Base-by-base conservation (phyloP, 2,329 filamentous ascomycete genomes). In the Fusarium nygamai region DNA sequence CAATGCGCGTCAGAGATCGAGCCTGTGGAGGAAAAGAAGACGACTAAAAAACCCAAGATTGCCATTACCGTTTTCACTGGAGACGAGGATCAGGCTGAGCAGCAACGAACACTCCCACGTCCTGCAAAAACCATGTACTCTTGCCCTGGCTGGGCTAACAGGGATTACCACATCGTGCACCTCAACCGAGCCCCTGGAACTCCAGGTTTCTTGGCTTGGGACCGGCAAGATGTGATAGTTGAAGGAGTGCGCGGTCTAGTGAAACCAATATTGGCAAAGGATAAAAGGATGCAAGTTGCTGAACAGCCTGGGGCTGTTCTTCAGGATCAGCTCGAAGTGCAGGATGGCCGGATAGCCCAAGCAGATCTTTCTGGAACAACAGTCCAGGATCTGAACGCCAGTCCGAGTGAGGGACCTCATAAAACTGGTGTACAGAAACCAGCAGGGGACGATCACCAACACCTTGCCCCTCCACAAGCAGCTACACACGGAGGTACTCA, bases 121-220 rank as follows among this genome's bases (percentile, higher is more conserved):
- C 78, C 78, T 4, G 71, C 76, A 6, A 74, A 72, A 19, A 72
- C 69, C 9, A 51, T 73, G 4, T 88, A 88, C 65, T 80, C 81
- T 4, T 88, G 86, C 53, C 86, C 87, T 2, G 81, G 80, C n/a
- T 89, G 87, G 87, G 87, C 83, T 1, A 84, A 81, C 14, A 68
- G 81, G 20, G 80, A 79, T 12, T 88, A 86, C 68, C 78, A 84
- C 19, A 83, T 88, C 5, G 72, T 88, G 2, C 80, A 84, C 64
- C 79, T 82, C 24, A 82, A 82, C 56, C 82, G 86, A 36, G 81
- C 81, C 1, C 19, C 76, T 10, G 86, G 86, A 5, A 80, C 78
- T 9, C 80, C 85, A 0, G 86, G 86, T 0, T 79, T 89, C 39
- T 73, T 89, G 39, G 83, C 85, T 17, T 88, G 86, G 84, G 86